phyloP scores from a whole-genome alignment of 2,329 filamentous ascomycete genomes.

The Aspergillus sp. region DNA sequence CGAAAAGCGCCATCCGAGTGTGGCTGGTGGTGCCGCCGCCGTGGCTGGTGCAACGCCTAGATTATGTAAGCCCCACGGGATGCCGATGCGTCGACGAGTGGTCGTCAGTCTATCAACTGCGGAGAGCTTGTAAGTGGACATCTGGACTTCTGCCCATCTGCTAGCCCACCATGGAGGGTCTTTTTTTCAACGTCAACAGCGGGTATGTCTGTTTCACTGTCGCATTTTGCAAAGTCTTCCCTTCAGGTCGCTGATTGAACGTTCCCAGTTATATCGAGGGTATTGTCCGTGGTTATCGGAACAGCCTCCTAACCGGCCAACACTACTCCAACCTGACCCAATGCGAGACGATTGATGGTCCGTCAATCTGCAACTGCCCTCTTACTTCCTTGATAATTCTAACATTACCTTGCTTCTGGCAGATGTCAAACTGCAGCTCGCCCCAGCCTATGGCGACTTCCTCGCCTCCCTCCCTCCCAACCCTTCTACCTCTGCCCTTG shows the following conservation, averaged over 20 bases:
- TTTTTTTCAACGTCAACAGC: constrained; percentile 92
- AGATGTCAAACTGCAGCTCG: constrained; percentile 98
- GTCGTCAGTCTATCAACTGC: constrained; percentile 5
- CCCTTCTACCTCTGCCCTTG: constrained; percentile 92
- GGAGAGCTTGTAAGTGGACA: constrained; percentile 12
- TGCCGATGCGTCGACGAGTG: constrained; percentile 13
- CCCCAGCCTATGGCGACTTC: constrained; percentile 95
- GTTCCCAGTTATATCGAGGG: constrained; percentile 83
- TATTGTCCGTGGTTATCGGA: constrained; percentile 95
- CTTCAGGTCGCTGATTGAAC: constrained; percentile 21
- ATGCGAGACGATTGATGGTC: constrained; percentile 96
- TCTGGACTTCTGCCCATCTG: constrained; percentile 21
- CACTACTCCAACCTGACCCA: constrained; percentile 96
- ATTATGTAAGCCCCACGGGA: constrained; percentile 10
- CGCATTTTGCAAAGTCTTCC: background rate
- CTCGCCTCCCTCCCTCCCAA: constrained; percentile 91
- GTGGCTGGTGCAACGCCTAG: constrained; percentile 16
- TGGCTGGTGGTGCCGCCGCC: constrained; percentile 28
- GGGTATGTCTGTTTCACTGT: constrained; percentile 59
- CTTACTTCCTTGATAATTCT: background rate
- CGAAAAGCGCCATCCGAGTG: constrained; percentile 22
- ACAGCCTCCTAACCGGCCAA: constrained; percentile 81
- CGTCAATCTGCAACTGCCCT: constrained; percentile 27
- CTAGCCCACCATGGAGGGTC: constrained; percentile 71
- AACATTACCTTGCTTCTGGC: constrained; percentile 2